phyloP scores from a whole-genome alignment of 768 basidiomycete genomes.

The Gymnopilus junonius region DNA sequence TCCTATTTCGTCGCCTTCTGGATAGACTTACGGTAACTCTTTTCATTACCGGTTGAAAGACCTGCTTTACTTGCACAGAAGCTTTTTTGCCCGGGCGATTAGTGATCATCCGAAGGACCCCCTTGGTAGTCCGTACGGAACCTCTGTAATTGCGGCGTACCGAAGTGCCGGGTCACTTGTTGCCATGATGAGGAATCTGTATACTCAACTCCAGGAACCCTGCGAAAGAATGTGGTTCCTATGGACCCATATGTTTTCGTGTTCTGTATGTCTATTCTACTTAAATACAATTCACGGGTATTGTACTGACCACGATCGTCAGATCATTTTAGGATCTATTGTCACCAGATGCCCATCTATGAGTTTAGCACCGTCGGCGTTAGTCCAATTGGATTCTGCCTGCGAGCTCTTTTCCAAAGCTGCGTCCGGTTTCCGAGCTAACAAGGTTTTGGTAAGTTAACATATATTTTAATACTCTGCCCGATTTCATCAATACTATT shows the following conservation, averaged over 20 bases:
- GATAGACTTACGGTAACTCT: slow-evolving; percentile 13
- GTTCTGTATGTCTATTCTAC: slow-evolving; percentile 49
- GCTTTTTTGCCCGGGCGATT: slow-evolving; percentile 75
- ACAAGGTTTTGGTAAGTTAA: slow-evolving; percentile 61
- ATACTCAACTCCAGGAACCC: slow-evolving; percentile 64
- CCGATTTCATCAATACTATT: background rate
- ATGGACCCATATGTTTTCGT: slow-evolving; percentile 69
- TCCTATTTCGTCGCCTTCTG: background rate
- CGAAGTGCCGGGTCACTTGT: slow-evolving; percentile 74
- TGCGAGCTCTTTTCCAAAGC: slow-evolving; percentile 77
- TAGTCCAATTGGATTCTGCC: slow-evolving; percentile 74
- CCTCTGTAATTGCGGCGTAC: slow-evolving; percentile 76
- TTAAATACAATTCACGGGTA: background rate
- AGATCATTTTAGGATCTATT: slow-evolving; percentile 77
- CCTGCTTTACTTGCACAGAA: slow-evolving; percentile 71
- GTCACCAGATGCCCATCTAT: slow-evolving; percentile 81
- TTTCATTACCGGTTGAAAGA: slow-evolving; percentile 40
- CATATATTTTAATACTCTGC: background rate
- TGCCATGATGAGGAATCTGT: slow-evolving; percentile 70
- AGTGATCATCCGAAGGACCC: slow-evolving; percentile 78
- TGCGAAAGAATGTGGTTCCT: slow-evolving; percentile 70
- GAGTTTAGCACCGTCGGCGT: slow-evolving; percentile 76
- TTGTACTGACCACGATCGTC: background rate
- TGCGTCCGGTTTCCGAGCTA: slow-evolving; percentile 65
- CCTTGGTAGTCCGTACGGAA: slow-evolving; percentile 71